Evolutionary conservation across 2,329 filamentous ascomycete species (phyloP).

Genomic region (Paraphaeosphaeria minitans): DNA sequence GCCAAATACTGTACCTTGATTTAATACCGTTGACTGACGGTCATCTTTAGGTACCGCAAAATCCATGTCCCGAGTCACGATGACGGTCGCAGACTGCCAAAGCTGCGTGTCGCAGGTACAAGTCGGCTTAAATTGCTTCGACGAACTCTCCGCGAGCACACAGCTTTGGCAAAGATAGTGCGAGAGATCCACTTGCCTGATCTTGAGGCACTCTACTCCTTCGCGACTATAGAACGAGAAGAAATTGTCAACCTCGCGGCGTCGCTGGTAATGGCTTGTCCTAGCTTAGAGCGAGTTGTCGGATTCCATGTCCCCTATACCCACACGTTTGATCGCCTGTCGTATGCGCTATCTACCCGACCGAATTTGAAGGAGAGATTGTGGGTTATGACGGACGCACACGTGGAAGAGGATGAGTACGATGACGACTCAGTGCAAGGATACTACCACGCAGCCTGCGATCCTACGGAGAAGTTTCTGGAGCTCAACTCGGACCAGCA

Average conservation of each 20-base stretch:
- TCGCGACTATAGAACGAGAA: slow-evolving; percentile 50
- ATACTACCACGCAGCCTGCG: slow-evolving; percentile 49
- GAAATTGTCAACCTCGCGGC: slow-evolving; percentile 59
- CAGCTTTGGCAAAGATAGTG: slow-evolving; percentile 58
- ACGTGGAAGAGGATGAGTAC: slow-evolving; percentile 37
- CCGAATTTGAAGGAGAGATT: slow-evolving; percentile 59
- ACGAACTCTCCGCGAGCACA: slow-evolving; percentile 59
- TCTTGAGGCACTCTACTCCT: slow-evolving; percentile 49
- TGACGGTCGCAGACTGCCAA: slow-evolving; percentile 29
- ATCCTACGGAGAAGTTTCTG: slow-evolving; percentile 59
- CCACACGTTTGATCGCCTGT: slow-evolving; percentile 60
- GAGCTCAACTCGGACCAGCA: slow-evolving; percentile 59
- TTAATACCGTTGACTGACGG: slow-evolving; percentile 3
- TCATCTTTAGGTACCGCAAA: slow-evolving; percentile 53
- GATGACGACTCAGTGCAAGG: slow-evolving; percentile 34
- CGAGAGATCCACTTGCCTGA: slow-evolving; percentile 59
- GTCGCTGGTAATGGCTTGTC: slow-evolving; percentile 64
- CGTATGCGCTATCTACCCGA: slow-evolving; percentile 61
- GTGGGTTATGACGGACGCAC: slow-evolving; percentile 55
- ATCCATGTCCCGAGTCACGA: slow-evolving; percentile 57
- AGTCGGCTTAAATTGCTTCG: slow-evolving; percentile 60
- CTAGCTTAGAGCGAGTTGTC: slow-evolving; percentile 60
- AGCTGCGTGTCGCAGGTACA: slow-evolving; percentile 54
- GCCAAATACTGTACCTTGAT: background rate
- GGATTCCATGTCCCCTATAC: slow-evolving; percentile 60